Evolutionary conservation across 805 yeast genomes (phyloP).

Genomic region (Monosporozyma servazzii): DNA sequence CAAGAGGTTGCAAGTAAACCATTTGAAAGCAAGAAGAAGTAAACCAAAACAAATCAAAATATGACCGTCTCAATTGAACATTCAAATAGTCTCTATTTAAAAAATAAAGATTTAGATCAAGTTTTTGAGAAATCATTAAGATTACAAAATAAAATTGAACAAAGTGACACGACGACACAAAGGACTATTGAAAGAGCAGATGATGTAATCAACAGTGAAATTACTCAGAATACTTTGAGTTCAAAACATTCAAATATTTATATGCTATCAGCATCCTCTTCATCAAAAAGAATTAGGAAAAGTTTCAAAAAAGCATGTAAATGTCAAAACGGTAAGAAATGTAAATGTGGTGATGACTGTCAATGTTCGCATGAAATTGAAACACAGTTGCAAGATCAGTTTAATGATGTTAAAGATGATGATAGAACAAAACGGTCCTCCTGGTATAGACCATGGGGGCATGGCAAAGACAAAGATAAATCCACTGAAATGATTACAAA

Average conservation of each 20-base stretch:
- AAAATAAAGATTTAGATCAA: neutral
- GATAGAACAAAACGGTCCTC: neutral
- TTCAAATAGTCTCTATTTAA: neutral
- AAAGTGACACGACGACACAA: neutral
- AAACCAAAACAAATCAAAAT: neutral
- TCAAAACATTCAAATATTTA: neutral
- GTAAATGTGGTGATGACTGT: constrained; percentile 1
- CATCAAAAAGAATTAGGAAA: neutral
- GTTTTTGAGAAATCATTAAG: neutral
- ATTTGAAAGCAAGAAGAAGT: neutral
- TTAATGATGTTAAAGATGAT: neutral
- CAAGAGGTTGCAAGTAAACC: too few relatives aligned
- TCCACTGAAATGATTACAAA: neutral
- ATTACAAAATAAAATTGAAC: neutral
- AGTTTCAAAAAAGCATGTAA: neutral
- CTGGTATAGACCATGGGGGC: neutral
- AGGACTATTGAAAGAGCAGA: neutral
- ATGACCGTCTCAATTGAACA: neutral
- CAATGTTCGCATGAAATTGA: neutral
- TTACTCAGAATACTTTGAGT: neutral
- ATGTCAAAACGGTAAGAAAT: neutral
- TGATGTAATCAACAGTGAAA: neutral
- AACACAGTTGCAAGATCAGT: neutral
- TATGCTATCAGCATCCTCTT: neutral
- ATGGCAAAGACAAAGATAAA: neutral